Evolutionary conservation across 306 rosid genomes (phyloP).

Genomic region (Mimosa pudica): DNA sequence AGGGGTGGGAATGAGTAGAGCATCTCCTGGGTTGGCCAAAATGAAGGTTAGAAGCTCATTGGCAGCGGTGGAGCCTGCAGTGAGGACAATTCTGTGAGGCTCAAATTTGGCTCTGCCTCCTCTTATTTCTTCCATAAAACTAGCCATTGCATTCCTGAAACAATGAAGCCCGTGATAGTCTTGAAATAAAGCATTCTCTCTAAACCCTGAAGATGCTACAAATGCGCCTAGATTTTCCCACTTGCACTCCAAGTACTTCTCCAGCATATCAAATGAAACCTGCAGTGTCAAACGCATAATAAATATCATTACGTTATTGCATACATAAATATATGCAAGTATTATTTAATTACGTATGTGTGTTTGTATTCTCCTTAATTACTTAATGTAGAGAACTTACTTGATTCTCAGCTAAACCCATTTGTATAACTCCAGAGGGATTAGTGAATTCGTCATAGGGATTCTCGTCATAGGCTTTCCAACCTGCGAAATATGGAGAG

Average conservation of each 20-base stretch:
- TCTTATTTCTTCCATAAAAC: constrained; percentile 85
- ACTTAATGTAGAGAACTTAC: constrained; percentile 39
- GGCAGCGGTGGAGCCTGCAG: constrained; percentile 97
- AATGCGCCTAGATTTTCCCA: constrained; percentile 47
- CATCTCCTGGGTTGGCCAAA: constrained; percentile 81
- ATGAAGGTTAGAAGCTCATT: constrained; percentile 89
- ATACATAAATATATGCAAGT: neutral
- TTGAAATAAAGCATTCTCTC: constrained; percentile 90
- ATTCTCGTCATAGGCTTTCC: constrained; percentile 90
- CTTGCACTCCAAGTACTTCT: constrained; percentile 54
- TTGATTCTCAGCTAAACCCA: constrained; percentile 99
- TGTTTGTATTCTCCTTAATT: neutral
- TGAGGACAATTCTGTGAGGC: constrained; percentile 66
- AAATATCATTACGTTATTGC: neutral
- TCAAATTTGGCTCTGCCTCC: constrained; percentile 75
- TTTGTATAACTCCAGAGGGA: constrained; percentile 81
- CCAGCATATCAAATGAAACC: constrained; percentile 91
- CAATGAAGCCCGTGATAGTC: constrained; percentile 83
- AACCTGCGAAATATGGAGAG: constrained; percentile 93
- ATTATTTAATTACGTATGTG: neutral
- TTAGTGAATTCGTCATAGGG: constrained; percentile 69
- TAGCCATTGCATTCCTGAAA: constrained; percentile 87
- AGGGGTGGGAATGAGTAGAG: constrained; percentile 86
- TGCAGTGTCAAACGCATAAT: constrained; percentile 25
- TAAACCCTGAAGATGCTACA: constrained; percentile 39